Evolutionary conservation across 495 filamentous ascomycete species (phyloP).

Genomic region (Coniosporium apollinis): DNA sequence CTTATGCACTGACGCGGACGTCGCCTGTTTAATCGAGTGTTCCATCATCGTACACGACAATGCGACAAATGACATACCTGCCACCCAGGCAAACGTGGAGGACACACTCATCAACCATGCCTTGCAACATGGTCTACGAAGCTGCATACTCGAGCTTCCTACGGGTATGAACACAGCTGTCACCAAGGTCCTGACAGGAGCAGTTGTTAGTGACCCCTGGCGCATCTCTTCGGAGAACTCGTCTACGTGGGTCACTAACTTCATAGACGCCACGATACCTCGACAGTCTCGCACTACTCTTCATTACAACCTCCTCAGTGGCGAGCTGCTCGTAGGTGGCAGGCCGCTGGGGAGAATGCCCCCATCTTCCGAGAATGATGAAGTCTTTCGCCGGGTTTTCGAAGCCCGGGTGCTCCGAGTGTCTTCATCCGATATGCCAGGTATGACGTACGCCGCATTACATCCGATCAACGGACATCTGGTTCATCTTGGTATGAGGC

Average conservation of each 20-base stretch:
- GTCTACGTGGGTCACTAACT: no score
- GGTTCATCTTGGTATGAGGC: constrained; percentile 27
- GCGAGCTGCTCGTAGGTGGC: constrained; percentile 40
- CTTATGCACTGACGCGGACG: constrained; percentile 1
- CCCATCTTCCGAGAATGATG: constrained; percentile 27
- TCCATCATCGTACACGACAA: constrained; percentile 11
- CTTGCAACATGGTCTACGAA: no score
- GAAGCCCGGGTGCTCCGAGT: constrained; percentile 19
- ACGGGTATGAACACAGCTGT: background rate
- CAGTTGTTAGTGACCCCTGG: constrained; percentile 6
- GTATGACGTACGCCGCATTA: constrained; percentile 30
- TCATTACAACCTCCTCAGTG: constrained; percentile 37
- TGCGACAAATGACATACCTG: background rate
- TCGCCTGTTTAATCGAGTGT: constrained; percentile 7
- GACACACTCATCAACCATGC: no score
- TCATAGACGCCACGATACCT: no score
- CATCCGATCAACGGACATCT: constrained; percentile 16
- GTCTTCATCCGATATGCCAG: constrained; percentile 28
- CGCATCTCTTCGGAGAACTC: constrained; percentile 2
- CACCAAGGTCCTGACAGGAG: background rate
- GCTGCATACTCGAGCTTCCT: constrained; percentile 1
- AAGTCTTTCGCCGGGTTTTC: constrained; percentile 28
- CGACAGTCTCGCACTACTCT: no score
- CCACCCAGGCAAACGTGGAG: constrained; percentile 1
- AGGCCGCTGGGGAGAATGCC: constrained; percentile 34